phyloP scores from a whole-genome alignment of 345 rosid genomes.

The Eucalyptus caleyi region DNA sequence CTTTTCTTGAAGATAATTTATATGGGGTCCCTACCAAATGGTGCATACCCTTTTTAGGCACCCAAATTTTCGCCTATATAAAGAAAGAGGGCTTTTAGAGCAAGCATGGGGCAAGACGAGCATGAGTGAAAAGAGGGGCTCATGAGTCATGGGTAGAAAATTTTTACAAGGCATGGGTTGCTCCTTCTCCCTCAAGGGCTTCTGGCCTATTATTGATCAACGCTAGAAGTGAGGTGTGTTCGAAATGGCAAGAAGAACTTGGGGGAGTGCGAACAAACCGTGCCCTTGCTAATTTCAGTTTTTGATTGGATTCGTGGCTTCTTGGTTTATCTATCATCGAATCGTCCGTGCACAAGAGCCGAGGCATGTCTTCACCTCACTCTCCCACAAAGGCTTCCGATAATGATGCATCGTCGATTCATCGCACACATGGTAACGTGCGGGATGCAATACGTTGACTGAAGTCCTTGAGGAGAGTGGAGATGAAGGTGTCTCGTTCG shows the following conservation, averaged over 20 bases:
- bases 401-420: background rate
- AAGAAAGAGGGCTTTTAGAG: background rate
- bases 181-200: background rate
- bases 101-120: background rate
- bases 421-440: background rate
- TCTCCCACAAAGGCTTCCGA: slow-evolving; percentile 32
- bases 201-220: background rate
- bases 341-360: background rate
- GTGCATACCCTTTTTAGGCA: background rate
- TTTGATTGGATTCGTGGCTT: background rate
- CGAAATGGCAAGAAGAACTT: background rate
- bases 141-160: background rate
- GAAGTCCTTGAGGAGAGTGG: slow-evolving; percentile 9
- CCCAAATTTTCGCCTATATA: background rate
- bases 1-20: background rate
- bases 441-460: background rate
- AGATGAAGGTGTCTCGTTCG: background rate
- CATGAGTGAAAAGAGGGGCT: background rate
- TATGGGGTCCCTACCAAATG: background rate
- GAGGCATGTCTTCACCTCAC: background rate
- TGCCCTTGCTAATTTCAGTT: background rate
- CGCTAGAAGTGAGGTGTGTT: background rate
- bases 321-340: background rate
- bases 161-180: background rate
- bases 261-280: slow-evolving; percentile 15